These are phyloP conservation scores for Suillus clintonianus DNA, from an alignment of 768 basidiomycete species.

Conservation along the genomic window DNA sequence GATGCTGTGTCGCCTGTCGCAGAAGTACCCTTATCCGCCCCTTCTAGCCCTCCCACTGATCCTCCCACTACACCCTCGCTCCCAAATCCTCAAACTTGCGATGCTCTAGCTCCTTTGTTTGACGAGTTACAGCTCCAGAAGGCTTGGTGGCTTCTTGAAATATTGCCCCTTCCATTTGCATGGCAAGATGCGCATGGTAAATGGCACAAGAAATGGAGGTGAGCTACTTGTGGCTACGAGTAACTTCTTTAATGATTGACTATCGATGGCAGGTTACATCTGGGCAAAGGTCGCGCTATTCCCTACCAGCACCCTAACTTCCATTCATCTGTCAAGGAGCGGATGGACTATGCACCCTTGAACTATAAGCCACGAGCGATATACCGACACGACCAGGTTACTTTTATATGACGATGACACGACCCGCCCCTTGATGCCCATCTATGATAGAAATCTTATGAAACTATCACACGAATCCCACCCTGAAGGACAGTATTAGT, in stretches of 20 bases:
- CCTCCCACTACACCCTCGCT: not conserved
- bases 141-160: constrained; percentile 75
- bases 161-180: constrained; percentile 52
- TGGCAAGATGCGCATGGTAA: constrained; percentile 58
- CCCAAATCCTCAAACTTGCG: constrained; percentile 14
- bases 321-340: constrained; percentile 62
- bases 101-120: constrained; percentile 51
- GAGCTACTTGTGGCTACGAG: constrained; percentile 25
- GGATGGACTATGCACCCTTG: constrained; percentile 48
- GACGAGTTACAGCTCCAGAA: constrained; percentile 48
- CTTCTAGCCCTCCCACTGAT: not conserved
- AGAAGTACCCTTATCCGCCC: not conserved
- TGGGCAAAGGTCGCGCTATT: constrained; percentile 60
- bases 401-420: constrained; percentile 39
- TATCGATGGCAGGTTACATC: constrained; percentile 33
- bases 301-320: constrained; percentile 50
- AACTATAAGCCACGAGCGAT: constrained; percentile 61
- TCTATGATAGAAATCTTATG: not conserved
- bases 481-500: not conserved
- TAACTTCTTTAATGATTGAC: constrained; percentile 1
- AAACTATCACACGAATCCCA: not conserved
- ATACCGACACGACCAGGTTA: constrained; percentile 49
- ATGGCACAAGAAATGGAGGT: constrained; percentile 62
- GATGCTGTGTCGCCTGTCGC: not conserved
- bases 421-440: not conserved